Percentiles rank a stretch among this genome's conserved stretches.
These are phyloP conservation scores for Tricladium varicosporioides DNA, from an alignment of 2,329 filamentous ascomycete genomes.

Conservation along the genomic window DNA sequence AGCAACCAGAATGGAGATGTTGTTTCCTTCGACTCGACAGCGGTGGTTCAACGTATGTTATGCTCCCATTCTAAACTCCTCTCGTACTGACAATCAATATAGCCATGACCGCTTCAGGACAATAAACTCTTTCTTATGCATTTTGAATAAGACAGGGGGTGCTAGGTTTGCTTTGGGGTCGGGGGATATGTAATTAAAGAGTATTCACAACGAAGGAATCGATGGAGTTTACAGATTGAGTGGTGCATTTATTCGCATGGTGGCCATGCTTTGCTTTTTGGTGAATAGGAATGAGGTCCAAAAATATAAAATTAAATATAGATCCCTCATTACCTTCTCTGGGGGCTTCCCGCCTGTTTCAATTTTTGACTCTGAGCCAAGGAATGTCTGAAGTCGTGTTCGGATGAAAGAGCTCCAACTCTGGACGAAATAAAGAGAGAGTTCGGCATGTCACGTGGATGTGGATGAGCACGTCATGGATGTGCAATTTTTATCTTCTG, in stretches of 20 bases:
- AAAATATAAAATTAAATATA: background rate
- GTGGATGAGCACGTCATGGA: constrained; percentile 11
- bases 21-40: constrained; percentile 23
- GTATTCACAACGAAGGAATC: constrained; percentile 4
- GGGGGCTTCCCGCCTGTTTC: background rate
- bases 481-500: background rate
- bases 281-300: background rate
- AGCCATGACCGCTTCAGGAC: constrained; percentile 1
- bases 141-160: background rate
- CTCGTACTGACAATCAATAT: background rate
- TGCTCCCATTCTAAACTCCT: background rate
- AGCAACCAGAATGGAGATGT: constrained; percentile 25
- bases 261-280: background rate
- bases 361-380: too few species aligned
- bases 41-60: constrained; percentile 23
- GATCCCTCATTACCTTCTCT: background rate
- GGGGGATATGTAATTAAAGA: constrained; percentile 2
- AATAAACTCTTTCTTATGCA: background rate
- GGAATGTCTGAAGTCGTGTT: too few species aligned
- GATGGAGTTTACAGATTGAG: constrained; percentile 17
- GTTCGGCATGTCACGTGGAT: background rate
- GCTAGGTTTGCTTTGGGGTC: background rate
- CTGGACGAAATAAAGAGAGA: background rate
- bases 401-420: too few species aligned
- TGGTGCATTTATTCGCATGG: background rate